Base-by-base conservation (phyloP, 2,329 filamentous ascomycete genomes). In the Cladophialophora exuberans region DNA sequence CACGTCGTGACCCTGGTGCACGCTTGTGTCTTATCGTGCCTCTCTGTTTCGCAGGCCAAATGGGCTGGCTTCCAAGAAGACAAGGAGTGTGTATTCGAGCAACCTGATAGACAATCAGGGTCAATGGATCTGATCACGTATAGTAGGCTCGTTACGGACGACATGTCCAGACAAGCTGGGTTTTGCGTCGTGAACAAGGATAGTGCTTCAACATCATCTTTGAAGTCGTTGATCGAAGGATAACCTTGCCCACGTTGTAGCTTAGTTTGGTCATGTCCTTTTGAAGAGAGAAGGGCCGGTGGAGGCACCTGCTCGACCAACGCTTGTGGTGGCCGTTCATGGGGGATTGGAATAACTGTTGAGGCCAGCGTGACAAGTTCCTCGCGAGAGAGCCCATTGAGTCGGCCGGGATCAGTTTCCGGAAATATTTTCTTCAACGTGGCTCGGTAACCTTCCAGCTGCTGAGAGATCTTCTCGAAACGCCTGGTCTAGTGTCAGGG, bases 111-210 rank as follows among this genome's bases (percentile, higher is more conserved):
- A 23, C 76, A 75, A 15, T 75, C 73, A 2, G 81, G 81, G 52
- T 80, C 79, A 39, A 81, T 76, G 69, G 73, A 77, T 28, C 78
- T 75, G 62, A 90, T 89, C 42, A 89, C 86, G 72, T 88, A 83
- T 30, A 90, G 76, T 1, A 86, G 86, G 1, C 87, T 86, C 65
- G 88, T 87, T 65, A 90, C 87, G 4, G 87, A 90, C 0, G 87
- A 90, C 13, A 88, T 85, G 1, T 87, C 87, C 3, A 90, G 75
- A 64, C 89, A 90, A 2, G 87, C 85, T 4, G 79, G 78, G 2
- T 81, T 76, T 25, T 84, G 82, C 38, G 84, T 81, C 54, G 87
- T 81, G 4, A 80, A 66, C 55, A 80, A 72, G 4, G 85, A 88
- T 1, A 89, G 74, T 0, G 85, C 85, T 66, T 88, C 87, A 38